phyloP scores from a whole-genome alignment of 352 stramenopile genomes.

The Phytophthora multivora region DNA sequence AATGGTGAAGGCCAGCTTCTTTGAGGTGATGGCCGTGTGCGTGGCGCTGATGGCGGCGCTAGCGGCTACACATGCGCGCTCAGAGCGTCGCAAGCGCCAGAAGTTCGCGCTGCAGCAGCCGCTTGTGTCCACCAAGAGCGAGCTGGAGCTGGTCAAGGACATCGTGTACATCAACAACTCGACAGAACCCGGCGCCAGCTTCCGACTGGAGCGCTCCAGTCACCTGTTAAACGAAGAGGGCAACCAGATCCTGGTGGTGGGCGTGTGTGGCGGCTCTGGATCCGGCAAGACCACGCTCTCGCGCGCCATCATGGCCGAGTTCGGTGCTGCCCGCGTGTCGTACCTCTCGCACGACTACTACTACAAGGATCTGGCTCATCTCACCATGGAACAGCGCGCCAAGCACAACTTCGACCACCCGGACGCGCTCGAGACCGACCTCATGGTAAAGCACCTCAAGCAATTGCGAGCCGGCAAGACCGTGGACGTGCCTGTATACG shows the following conservation, averaged over 20 bases:
- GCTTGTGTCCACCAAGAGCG: slow-evolving; percentile 52
- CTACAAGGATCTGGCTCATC: slow-evolving; percentile 93
- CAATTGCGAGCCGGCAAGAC: slow-evolving; percentile 85
- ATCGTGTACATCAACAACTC: slow-evolving; percentile 87
- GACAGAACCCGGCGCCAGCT: slow-evolving; percentile 43
- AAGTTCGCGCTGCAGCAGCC: slow-evolving; percentile 51
- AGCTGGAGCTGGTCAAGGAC: slow-evolving; percentile 83
- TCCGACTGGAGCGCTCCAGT: slow-evolving; percentile 46
- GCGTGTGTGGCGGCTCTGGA: slow-evolving; percentile 91
- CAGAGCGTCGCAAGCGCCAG: slow-evolving; percentile 45
- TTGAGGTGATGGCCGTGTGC: slow-evolving; percentile 56
- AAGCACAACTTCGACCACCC: slow-evolving; percentile 98
- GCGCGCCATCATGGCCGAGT: slow-evolving; percentile 87
- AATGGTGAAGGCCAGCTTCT: slow-evolving; percentile 53
- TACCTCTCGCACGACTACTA: slow-evolving; percentile 98
- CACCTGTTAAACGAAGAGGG: slow-evolving; percentile 53
- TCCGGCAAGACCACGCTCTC: slow-evolving; percentile 93
- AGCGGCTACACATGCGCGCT: slow-evolving; percentile 48
- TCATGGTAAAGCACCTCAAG: slow-evolving; percentile 92
- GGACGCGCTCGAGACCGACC: slow-evolving; percentile 94
- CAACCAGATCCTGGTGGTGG: slow-evolving; percentile 88
- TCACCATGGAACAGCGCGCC: slow-evolving; percentile 87
- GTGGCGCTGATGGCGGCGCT: slow-evolving; percentile 54
- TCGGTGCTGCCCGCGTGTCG: slow-evolving; percentile 89
- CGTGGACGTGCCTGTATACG: slow-evolving; percentile 94